phyloP scores from a whole-genome alignment of 495 filamentous ascomycete species.

The Tuber magnatum region DNA sequence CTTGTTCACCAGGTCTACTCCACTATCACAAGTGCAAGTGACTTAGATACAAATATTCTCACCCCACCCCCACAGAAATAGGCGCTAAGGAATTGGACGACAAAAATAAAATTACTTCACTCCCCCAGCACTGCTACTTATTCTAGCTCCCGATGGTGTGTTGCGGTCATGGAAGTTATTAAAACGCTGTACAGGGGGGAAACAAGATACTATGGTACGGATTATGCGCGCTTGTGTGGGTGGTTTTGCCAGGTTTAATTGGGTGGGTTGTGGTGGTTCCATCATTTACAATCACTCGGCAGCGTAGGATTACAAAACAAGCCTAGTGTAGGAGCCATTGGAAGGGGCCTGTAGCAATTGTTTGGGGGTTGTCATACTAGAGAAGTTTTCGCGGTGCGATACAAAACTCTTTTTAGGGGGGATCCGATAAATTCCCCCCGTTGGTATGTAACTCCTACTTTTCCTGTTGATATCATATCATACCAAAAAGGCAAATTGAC shows the following conservation, averaged over 20 bases:
- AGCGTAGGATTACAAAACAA: neutral
- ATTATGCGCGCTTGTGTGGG: neutral
- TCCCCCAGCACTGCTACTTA: neutral
- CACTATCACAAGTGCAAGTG: too few relatives aligned
- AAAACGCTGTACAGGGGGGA: neutral
- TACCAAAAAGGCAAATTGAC: neutral
- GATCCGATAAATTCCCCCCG: too few relatives aligned
- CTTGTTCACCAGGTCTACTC: too few relatives aligned
- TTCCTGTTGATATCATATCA: too few relatives aligned
- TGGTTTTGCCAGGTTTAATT: neutral
- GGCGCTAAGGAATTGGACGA: neutral
- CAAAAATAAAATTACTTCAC: neutral
- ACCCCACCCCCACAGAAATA: too few relatives aligned
- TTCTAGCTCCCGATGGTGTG: neutral
- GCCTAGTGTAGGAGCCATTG: neutral
- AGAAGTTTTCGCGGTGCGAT: neutral
- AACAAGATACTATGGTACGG: neutral
- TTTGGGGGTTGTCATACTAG: neutral
- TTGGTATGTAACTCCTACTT: too few relatives aligned
- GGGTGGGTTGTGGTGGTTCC: neutral
- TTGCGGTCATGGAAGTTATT: neutral
- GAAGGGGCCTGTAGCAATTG: neutral
- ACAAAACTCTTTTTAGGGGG: too few relatives aligned
- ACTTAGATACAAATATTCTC: too few relatives aligned
- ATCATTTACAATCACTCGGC: neutral